Evolutionary conservation across 805 yeast genomes (phyloP).

Genomic region (Huiozyma sinensis): DNA sequence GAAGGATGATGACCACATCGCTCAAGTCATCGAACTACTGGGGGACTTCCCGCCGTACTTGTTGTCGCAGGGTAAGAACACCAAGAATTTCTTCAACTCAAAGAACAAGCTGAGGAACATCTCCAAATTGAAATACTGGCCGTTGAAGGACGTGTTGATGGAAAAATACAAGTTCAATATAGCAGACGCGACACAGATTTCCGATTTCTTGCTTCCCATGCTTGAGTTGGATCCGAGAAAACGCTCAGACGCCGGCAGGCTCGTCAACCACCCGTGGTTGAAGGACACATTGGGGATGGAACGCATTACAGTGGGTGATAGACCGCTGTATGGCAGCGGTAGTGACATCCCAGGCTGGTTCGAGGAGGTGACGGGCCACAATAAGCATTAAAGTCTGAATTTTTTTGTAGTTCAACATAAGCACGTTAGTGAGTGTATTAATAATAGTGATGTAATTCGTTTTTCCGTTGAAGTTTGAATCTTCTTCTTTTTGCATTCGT

Average conservation of each 20-base stretch:
- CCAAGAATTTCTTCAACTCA: slow-evolving; percentile 53
- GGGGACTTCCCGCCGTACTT: slow-evolving; percentile 56
- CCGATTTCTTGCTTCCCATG: slow-evolving; percentile 80
- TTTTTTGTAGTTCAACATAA: no score
- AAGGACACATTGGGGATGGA: slow-evolving; percentile 68
- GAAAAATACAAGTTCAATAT: slow-evolving; percentile 75
- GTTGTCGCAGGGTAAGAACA: slow-evolving; percentile 49
- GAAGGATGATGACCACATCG: slow-evolving; percentile 93
- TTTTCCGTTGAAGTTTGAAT: no score
- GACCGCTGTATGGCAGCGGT: slow-evolving; percentile 73
- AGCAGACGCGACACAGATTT: slow-evolving; percentile 57
- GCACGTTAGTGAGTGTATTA: no score
- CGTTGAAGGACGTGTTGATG: slow-evolving; percentile 61
- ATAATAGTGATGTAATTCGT: no score
- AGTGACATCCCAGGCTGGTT: slow-evolving; percentile 90
- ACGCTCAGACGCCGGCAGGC: slow-evolving; percentile 94
- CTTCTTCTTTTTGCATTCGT: no score
- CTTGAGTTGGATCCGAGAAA: slow-evolving; percentile 61
- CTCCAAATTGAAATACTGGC: slow-evolving; percentile 81
- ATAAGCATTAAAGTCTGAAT: slow-evolving; percentile 23
- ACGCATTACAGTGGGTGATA: slow-evolving; percentile 47
- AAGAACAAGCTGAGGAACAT: slow-evolving; percentile 69
- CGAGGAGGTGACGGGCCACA: slow-evolving; percentile 42
- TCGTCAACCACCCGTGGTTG: slow-evolving; percentile 80
- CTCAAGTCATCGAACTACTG: slow-evolving; percentile 80